Conservation (phyloP, 768 basidiomycete genomes). For the Panellus pusillus region DNA sequence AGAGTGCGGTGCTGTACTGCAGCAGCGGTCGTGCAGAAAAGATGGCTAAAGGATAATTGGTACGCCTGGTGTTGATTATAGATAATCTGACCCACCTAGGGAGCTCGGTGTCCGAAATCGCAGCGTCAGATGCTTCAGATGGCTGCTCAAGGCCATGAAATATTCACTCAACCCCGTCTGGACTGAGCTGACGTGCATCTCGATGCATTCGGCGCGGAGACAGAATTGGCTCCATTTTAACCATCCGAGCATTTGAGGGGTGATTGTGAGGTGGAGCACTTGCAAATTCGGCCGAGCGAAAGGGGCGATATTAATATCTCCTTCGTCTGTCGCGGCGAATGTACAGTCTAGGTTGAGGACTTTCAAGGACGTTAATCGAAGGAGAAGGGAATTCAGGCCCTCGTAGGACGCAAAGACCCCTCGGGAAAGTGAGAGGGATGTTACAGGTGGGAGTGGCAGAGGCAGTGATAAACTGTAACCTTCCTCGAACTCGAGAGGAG, state of each 20-base stretch:
- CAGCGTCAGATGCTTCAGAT: background rate
- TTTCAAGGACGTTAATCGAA: background rate
- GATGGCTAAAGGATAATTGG: background rate
- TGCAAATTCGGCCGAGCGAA: background rate
- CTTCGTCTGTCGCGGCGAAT: background rate
- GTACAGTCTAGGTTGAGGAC: background rate
- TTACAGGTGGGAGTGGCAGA: background rate
- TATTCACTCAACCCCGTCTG: background rate
- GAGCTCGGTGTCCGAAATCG: background rate
- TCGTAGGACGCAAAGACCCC: background rate
- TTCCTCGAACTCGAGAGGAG: background rate
- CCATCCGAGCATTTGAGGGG: background rate
- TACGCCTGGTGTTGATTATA: background rate
- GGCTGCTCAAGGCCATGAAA: background rate
- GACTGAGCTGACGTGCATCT: background rate
- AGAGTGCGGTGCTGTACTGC: background rate
- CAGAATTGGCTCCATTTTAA: conserved; percentile 3
- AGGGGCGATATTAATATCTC: background rate
- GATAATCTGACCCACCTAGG: background rate
- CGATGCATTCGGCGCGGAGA: background rate
- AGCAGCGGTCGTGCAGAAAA: background rate
- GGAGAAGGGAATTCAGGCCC: background rate
- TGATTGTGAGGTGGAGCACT: background rate
- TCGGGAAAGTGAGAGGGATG: background rate
- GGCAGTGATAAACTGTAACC: background rate